Evolutionary conservation across 495 filamentous ascomycete species (phyloP).

Genomic region (Echria macrotheca): DNA sequence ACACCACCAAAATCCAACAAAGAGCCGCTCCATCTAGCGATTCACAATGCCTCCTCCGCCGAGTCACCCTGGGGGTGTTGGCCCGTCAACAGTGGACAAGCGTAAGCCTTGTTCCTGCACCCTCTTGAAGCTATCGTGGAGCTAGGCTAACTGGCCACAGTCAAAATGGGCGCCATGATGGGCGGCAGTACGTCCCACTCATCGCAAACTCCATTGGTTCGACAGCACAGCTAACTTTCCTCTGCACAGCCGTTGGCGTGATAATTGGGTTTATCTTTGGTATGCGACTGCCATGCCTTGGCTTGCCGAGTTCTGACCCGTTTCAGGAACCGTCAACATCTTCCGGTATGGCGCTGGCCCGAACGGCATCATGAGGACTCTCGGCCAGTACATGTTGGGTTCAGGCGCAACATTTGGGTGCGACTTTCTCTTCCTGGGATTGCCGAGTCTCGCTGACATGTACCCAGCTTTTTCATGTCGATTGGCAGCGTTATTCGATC

Average conservation of each 20-base stretch:
- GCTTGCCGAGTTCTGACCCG: slow-evolving; percentile 16
- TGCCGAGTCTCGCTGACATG: too few species aligned
- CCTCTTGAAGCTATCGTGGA: neutral
- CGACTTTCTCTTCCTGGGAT: too few species aligned
- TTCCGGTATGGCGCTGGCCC: slow-evolving; percentile 89
- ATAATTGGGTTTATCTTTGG: slow-evolving; percentile 99
- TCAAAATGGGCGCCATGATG: slow-evolving; percentile 98
- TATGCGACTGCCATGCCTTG: slow-evolving; percentile 29
- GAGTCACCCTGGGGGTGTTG: slow-evolving; percentile 39
- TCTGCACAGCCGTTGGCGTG: slow-evolving; percentile 79
- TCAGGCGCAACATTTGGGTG: slow-evolving; percentile 97
- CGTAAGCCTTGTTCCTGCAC: slow-evolving; percentile 48
- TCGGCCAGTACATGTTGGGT: slow-evolving; percentile 97
- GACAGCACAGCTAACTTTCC: slow-evolving; percentile 10
- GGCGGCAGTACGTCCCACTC: slow-evolving; percentile 74
- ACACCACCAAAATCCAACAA: too few species aligned
- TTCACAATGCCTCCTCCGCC: slow-evolving; percentile 45
- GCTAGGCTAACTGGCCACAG: slow-evolving; percentile 39
- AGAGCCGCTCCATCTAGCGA: too few species aligned
- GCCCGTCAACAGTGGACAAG: slow-evolving; percentile 87
- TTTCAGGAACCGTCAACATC: slow-evolving; percentile 80
- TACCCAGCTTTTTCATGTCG: slow-evolving; percentile 98
- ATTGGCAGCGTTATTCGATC: slow-evolving; percentile 94
- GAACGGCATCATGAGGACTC: slow-evolving; percentile 84
- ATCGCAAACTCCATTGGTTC: neutral